Evolutionary conservation across 1,284 basidiomycete genomes (phyloP).

Genomic region (Apiotrichum akiyoshidainum): DNA sequence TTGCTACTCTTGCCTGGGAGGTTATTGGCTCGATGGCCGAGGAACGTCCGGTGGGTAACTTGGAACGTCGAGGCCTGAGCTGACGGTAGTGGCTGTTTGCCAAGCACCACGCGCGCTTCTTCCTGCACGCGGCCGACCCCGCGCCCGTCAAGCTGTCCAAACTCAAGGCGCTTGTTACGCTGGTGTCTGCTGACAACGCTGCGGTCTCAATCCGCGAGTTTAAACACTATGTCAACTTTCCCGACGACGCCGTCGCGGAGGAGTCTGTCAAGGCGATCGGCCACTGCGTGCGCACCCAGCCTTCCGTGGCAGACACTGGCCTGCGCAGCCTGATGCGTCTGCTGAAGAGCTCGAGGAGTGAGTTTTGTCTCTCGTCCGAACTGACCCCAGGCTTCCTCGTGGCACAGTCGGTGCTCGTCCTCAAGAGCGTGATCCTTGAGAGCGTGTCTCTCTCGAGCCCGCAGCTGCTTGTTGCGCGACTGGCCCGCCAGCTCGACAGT

Average conservation of each 20-base stretch:
- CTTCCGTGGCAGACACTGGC: slow-evolving; percentile 66
- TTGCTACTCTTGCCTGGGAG: slow-evolving; percentile 68
- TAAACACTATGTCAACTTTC: slow-evolving; percentile 73
- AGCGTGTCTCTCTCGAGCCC: slow-evolving; percentile 45
- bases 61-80: slow-evolving; percentile 32
- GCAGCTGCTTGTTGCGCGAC: slow-evolving; percentile 65
- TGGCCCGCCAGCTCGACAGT: slow-evolving; percentile 70
- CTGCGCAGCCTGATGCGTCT: slow-evolving; percentile 71
- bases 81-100: slow-evolving; percentile 57
- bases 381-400: slow-evolving; percentile 53
- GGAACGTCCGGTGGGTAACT: slow-evolving; percentile 57
- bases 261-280: slow-evolving; percentile 75
- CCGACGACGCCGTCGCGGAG: slow-evolving; percentile 65
- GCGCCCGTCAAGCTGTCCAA: slow-evolving; percentile 67
- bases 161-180: slow-evolving; percentile 63
- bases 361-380: slow-evolving; percentile 17
- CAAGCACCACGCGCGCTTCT: slow-evolving; percentile 62
- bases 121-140: slow-evolving; percentile 66
- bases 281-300: slow-evolving; percentile 63
- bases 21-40: slow-evolving; percentile 66
- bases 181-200: slow-evolving; percentile 67
- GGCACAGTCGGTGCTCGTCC: slow-evolving; percentile 72
- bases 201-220: slow-evolving; percentile 72
- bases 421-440: slow-evolving; percentile 73
- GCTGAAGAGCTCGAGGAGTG: slow-evolving; percentile 64